Evolutionary conservation across 2,329 filamentous ascomycete genomes (phyloP), one percentile per base, ranked within the genome.

Genomic region (Beauveria caledonica): DNA sequence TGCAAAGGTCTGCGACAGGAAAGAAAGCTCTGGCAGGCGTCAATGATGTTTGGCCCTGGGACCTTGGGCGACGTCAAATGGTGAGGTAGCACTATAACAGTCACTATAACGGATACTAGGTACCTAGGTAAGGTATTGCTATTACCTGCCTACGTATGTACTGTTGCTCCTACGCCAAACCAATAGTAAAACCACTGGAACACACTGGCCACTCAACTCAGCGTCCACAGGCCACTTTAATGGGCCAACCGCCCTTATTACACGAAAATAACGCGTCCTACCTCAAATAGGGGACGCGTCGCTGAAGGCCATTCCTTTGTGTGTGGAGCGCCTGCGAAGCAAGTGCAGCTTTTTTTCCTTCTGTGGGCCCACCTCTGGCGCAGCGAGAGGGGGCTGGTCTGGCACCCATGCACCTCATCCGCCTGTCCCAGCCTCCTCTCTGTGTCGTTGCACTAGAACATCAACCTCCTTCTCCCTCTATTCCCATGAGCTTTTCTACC

Each of bases 381-480:
- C 49, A 46, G 29, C 25, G 8, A 33, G n/a, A 42, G 57, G 61
- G 56, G 61, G 61, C 57, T 62, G 61, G 61, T 60, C 52, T 46
- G 36, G 60, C 56, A 25, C 49, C 55, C 54, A 39, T 29, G 36
- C 51, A 56, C 39, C 21, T 36, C 36, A 56, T 57, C n/a, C 45
- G 19, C 33, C 48, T 62, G 49, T 57, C 61, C 61, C 61, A 62
- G 61, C 61, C 61, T 57, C 61, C 61, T 60, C 45, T 39, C 53
- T 23, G 39, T 57, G 61, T 62, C 61, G 44, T 25, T 21, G 44
- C 25, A 51, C 52, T 52, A 57, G 46, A 62, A 62, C 45, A 33
- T 56, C 51, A 46, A 51, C 52, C 61, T 62, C 61, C 55, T 53
- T 60, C 21, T 48, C 51, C 44, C 55, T 15, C 29, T 23, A 15